These are phyloP conservation scores for Fusarium pininemorale DNA, from an alignment of 2,329 filamentous ascomycete genomes.

Conservation along the genomic window DNA sequence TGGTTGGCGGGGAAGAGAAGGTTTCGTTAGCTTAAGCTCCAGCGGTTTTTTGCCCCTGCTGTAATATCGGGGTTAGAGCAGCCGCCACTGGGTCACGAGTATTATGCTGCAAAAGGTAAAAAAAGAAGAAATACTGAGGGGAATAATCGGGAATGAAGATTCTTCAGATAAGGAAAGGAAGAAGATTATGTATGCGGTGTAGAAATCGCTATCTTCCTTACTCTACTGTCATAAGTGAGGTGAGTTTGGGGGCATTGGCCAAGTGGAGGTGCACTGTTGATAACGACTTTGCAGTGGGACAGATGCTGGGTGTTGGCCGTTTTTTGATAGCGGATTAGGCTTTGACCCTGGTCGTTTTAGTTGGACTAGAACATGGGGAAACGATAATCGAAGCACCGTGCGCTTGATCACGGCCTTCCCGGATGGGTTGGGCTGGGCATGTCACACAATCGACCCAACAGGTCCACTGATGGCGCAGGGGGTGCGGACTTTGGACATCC, in stretches of 20 bases:
- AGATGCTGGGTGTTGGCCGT: neutral
- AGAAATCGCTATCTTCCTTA: neutral
- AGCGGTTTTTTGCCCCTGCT: neutral
- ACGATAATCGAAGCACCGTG: neutral
- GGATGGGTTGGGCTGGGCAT: neutral
- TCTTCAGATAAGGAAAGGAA: neutral
- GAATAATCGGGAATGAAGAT: neutral
- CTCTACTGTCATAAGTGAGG: neutral
- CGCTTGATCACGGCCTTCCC: neutral
- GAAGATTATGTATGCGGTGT: neutral
- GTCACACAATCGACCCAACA: neutral
- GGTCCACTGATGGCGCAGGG: neutral
- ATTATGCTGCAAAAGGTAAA: neutral
- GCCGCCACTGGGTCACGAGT: constrained; percentile 10
- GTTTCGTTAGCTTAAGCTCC: constrained; percentile 3
- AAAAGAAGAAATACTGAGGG: neutral
- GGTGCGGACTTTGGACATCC: neutral
- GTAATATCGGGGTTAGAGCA: neutral
- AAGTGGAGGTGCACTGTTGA: neutral
- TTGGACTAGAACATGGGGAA: neutral
- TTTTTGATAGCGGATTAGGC: neutral
- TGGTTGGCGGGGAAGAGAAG: neutral
- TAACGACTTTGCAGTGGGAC: neutral
- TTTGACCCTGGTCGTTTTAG: neutral
- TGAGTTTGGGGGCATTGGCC: neutral